phyloP scores from a whole-genome alignment of 306 rosid species.

The Sindora glabra region DNA sequence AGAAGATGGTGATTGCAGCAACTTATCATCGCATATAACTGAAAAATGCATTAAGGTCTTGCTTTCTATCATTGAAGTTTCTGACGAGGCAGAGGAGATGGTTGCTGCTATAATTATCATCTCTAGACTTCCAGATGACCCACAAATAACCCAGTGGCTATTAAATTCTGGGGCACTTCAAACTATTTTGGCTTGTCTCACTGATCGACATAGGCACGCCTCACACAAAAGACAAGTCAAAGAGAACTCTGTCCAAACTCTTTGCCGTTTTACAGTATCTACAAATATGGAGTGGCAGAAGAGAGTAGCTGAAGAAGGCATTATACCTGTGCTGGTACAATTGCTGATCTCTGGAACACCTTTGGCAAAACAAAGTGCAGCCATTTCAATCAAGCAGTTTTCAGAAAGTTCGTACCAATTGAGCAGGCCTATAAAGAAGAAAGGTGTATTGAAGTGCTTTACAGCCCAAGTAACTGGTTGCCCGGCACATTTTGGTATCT shows the following conservation, averaged over 20 bases:
- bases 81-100: slow-evolving; percentile 37
- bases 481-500: slow-evolving; percentile 45
- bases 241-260: slow-evolving; percentile 51
- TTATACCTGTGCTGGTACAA: slow-evolving; percentile 44
- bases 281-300: slow-evolving; percentile 52
- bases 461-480: slow-evolving; percentile 31
- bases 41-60: slow-evolving; percentile 36
- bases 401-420: slow-evolving; percentile 48
- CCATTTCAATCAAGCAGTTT: slow-evolving; percentile 52
- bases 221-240: slow-evolving; percentile 23
- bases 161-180: slow-evolving; percentile 38
- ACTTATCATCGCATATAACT: slow-evolving; percentile 38
- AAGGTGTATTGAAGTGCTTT: slow-evolving; percentile 16
- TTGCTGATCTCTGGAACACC: slow-evolving; percentile 48
- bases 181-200: slow-evolving; percentile 30
- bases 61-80: slow-evolving; percentile 29
- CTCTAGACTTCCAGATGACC: slow-evolving; percentile 36
- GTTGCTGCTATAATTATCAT: slow-evolving; percentile 47
- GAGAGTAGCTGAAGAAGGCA: slow-evolving; percentile 54
- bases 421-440: slow-evolving; percentile 44
- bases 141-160: slow-evolving; percentile 36
- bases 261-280: slow-evolving; percentile 47
- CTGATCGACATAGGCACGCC: slow-evolving; percentile 27
- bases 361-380: slow-evolving; percentile 36
- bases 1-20: slow-evolving; percentile 28